Evolutionary conservation across 495 filamentous ascomycete genomes (phyloP), one percentile per base, ranked within the genome.

Genomic region (Neurospora sp.): DNA sequence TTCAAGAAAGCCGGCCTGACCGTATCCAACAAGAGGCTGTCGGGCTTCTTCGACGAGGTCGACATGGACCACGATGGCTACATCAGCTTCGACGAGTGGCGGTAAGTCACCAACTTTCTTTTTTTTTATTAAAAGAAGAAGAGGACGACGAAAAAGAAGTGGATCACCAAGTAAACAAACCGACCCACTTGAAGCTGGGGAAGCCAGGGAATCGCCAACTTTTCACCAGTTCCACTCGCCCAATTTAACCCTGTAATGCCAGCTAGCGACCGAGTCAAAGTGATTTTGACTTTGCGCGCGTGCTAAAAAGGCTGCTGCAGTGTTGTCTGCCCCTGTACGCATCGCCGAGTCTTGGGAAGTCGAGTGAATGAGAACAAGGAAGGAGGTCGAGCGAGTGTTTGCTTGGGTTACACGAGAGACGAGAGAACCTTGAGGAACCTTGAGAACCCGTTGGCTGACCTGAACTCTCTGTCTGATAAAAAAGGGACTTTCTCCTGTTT

Each of bases 11-110:
- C 93, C 40, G 96, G 94, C 22, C 86, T 99, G 68, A 86, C 89
- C 1, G 91, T 98, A 1, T 91, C 94, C 10, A 89, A 83, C 72
- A 85, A 90, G 71, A 91, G 93, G 77, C 80, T 99, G 27, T 89
- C 96, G 74, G 86, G 88, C 69, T 97, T 99, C 82, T 97, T 99
- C 77, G 83, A 85, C 39, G 90, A 97, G 76, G 92, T 99, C 69
- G 96, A 99, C 81, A 88, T 87, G 78, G 95, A 99, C 80, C 87
- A 90, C 71, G 95, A 98, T 81, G 96, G 91, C 18, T 87, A 87
- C 71, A 97, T 99, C 74, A 92, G 86, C 59, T 99, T 96, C 82
- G 88, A 92, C 71, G 96, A 99, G 85, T 99, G 96, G 96, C 92
- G 96, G 95, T 98, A 91, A 78, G 89, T 80, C 73, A 20, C 68